Evolutionary conservation across 2,329 filamentous ascomycete species (phyloP).

Genomic region (Pseudogymnoascus sp.): DNA sequence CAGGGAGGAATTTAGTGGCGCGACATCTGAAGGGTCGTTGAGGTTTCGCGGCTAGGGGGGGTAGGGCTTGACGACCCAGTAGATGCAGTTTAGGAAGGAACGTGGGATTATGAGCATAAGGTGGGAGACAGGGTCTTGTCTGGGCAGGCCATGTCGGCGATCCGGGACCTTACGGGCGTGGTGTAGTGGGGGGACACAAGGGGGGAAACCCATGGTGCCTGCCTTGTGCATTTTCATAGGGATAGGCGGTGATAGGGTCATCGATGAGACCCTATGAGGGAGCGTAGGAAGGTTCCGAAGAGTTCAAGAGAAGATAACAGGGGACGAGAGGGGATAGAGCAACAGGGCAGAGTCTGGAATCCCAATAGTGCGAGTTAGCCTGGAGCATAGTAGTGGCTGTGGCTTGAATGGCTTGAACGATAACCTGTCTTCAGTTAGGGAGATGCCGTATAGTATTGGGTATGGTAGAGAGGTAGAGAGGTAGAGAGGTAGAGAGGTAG

Average conservation of each 20-base stretch:
- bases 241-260: background rate
- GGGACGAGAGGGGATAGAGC: background rate
- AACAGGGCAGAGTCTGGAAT: background rate
- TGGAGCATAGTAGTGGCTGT: background rate
- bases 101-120: background rate
- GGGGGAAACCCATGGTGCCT: background rate
- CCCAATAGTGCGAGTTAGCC: background rate
- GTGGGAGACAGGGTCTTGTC: background rate
- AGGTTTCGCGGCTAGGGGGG: background rate
- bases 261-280: background rate
- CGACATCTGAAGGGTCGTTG: background rate
- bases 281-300: background rate
- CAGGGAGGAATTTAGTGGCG: background rate
- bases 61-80: background rate
- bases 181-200: background rate
- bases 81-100: constrained; percentile 1
- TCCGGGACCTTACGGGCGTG: background rate
- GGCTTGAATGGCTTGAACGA: background rate
- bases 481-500: background rate
- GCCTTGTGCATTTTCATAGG: background rate
- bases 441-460: background rate
- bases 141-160: background rate
- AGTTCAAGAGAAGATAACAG: background rate
- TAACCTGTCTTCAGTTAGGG: background rate
- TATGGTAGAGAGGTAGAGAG: background rate